Evolutionary conservation across 2,329 filamentous ascomycete species (phyloP).

Genomic region (Paramyrothecium sp.): DNA sequence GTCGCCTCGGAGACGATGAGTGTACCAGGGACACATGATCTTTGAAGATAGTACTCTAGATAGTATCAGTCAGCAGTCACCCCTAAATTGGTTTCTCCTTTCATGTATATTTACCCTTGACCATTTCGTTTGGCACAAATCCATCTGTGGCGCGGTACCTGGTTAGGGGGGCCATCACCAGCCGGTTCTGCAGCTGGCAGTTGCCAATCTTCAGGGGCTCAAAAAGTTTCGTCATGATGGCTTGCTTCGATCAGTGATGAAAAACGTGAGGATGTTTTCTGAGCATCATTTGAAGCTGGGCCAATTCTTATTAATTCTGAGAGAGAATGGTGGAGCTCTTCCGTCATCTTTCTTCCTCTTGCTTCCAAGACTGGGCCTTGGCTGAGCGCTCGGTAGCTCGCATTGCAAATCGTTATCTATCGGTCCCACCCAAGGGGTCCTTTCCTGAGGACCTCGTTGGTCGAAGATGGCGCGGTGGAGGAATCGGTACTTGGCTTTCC

Average conservation of each 20-base stretch:
- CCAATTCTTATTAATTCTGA: background rate
- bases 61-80: background rate
- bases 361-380: no score
- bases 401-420: no score
- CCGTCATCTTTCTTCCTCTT: no score
- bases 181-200: conserved; percentile 1
- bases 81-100: background rate
- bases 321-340: no score
- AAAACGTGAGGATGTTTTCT: background rate
- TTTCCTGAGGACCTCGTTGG: no score
- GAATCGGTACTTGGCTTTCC: no score
- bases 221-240: background rate
- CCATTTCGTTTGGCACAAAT: background rate
- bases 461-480: no score
- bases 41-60: conserved; percentile 4
- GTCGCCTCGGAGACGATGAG: conserved; percentile 3
- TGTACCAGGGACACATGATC: background rate
- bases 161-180: conserved; percentile 3
- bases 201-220: conserved; percentile 3
- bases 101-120: background rate
- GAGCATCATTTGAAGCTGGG: background rate
- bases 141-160: conserved; percentile 1
- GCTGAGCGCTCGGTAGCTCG: no score
- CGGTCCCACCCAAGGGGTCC: no score
- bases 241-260: background rate